phyloP scores from a whole-genome alignment of 2,329 filamentous ascomycete genomes.

The Ilyonectria destructans region DNA sequence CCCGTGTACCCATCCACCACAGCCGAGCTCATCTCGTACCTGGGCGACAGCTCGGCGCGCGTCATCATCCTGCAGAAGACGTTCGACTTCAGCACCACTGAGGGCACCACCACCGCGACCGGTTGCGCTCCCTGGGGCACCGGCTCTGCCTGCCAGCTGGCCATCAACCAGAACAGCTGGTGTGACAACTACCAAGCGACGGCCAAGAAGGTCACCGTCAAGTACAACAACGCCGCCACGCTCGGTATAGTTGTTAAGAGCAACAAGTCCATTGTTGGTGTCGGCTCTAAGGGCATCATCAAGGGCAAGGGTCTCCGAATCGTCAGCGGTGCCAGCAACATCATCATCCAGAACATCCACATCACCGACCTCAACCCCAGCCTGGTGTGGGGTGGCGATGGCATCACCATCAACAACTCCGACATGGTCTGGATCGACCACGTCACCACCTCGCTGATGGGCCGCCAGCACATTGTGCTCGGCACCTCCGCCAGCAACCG shows the following conservation, averaged over 20 bases:
- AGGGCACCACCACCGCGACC: constrained; percentile 67
- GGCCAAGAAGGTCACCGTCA: constrained; percentile 63
- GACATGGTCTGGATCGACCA: constrained; percentile 69
- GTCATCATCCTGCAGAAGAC: constrained; percentile 73
- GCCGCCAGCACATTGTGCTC: constrained; percentile 74
- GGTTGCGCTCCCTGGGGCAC: constrained; percentile 75
- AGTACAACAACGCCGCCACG: constrained; percentile 67
- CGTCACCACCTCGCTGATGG: constrained; percentile 71
- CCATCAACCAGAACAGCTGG: constrained; percentile 74
- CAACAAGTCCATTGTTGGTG: constrained; percentile 73
- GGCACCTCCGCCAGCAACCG: constrained; percentile 68
- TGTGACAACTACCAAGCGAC: constrained; percentile 72
- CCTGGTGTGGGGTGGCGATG: constrained; percentile 75
- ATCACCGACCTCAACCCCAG: constrained; percentile 71
- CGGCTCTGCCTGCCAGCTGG: constrained; percentile 67
- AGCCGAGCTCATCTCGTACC: constrained; percentile 72
- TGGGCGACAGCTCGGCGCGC: constrained; percentile 67
- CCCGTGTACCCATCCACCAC: constrained; percentile 69
- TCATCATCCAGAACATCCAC: constrained; percentile 75
- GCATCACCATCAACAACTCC: constrained; percentile 66
- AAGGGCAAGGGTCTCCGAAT: constrained; percentile 72
- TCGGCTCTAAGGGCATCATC: constrained; percentile 68
- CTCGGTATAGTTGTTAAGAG: constrained; percentile 68
- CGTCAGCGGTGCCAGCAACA: constrained; percentile 63
- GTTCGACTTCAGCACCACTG: constrained; percentile 70